Evolutionary conservation across 805 yeast species (phyloP), one percentile per base, ranked within the genome.

Genomic region (Schwanniomyces sp.): DNA sequence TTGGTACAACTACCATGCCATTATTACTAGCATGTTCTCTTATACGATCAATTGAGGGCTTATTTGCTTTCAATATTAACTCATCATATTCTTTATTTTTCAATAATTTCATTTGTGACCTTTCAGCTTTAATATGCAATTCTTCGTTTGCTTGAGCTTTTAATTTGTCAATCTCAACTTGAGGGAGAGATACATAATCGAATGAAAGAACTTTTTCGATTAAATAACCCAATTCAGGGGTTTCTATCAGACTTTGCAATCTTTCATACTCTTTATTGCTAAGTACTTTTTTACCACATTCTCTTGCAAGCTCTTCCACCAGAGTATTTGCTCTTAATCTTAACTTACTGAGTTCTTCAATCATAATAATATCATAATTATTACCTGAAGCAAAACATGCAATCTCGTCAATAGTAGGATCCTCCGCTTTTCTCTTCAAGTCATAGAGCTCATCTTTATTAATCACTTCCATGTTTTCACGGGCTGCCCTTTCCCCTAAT

Each of bases 51-150:
- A 66, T 47, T 3, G 66, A 53, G 8, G 67, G 66, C 46, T 61
- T 67, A 27, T 62, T 55, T 1, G 68, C 69, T 36, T 55, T 56
- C 11, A 58, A 43, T 11, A 64, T 55, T 40, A 72, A 57, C 27
- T 67, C 63, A 21, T 70, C 72, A 41, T 68, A 66, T 38, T 61
- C 61, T 12, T 56, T 58, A 12, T 48, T 41, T 2, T 53, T 48
- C 1, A 64, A 47, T 18, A 62, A 53, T 44, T 51, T 52, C 62
- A 58, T 51, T 26, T 54, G 51, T 9, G 32, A 46, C 17, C 39
- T 34, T 4, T 42, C 25, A 6, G 61, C 63, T 34, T 51, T 55
- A 9, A 47, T 41, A 30, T 57, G 56, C 32, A 61, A 45, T 7
- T 59, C 14, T 43, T 52, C 52, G 36, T 42, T 50, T 1, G 58